Percentiles rank a stretch among this genome's conserved stretches.
These are phyloP conservation scores for Ceratobasidium sp. DNA, from an alignment of 1,284 basidiomycete genomes.

Conservation along the genomic window DNA sequence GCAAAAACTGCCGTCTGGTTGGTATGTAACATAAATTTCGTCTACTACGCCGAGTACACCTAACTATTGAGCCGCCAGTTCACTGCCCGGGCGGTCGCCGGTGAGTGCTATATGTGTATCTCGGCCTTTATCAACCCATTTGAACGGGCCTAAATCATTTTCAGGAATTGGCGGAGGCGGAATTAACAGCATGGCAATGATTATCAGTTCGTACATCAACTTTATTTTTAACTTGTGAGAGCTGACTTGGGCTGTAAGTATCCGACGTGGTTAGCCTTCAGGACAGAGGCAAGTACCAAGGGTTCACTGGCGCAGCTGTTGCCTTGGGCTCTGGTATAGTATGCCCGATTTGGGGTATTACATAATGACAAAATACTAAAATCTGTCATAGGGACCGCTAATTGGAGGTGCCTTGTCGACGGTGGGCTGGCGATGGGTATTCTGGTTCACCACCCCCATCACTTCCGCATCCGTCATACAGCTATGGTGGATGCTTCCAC, in stretches of 20 bases:
- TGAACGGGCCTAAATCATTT: not conserved
- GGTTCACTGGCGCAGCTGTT: conserved; percentile 68
- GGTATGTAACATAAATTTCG: conserved; percentile 5
- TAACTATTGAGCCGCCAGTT: conserved; percentile 10
- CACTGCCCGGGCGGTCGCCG: conserved; percentile 27
- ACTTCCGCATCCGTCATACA: conserved; percentile 24
- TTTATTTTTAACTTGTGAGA: not conserved
- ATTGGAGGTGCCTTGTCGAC: conserved; percentile 40
- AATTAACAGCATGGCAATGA: conserved; percentile 44
- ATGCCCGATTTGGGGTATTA: not conserved
- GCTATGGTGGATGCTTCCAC: conserved; percentile 44
- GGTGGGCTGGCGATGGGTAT: conserved; percentile 43
- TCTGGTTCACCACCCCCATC: conserved; percentile 42
- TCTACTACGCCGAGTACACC: not conserved
- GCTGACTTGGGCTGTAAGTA: not conserved
- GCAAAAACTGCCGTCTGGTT: conserved; percentile 36
- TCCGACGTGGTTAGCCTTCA: conserved; percentile 80
- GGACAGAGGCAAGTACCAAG: conserved; percentile 79
- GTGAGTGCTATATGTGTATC: not conserved
- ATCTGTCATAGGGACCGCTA: conserved; percentile 17
- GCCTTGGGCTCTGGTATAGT: conserved; percentile 41
- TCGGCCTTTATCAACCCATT: too few relatives aligned
- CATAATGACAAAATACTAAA: not conserved
- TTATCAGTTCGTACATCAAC: conserved; percentile 15
- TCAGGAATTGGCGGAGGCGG: conserved; percentile 38